Base-by-base conservation (phyloP, 2,329 filamentous ascomycete species). In the Cladosporium sp. region DNA sequence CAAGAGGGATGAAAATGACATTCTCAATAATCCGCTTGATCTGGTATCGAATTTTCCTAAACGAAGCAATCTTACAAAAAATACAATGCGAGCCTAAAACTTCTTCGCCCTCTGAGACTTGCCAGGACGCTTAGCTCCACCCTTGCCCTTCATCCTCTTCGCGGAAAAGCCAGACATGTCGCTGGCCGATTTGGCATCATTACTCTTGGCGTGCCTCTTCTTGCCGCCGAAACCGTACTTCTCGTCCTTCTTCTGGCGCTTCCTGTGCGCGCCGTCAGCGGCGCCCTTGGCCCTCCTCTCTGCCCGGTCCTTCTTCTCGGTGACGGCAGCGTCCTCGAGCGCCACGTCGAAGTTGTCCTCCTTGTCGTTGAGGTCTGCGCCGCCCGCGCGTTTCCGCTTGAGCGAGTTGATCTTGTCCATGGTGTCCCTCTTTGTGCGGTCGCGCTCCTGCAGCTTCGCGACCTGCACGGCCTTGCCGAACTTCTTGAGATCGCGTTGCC, bases 381-480 rank as follows among this genome's bases (percentile, higher is more conserved):
- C 80, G 64, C 88, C 87, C 76, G 89, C 85, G 58, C 92, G 89
- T 79, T 96, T 99, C 77, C 91, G 83, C 83, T 99, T 99, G 62
- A 99, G 75, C 22, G 82, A 80, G 73, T 91, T 90, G 66, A 99
- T 96, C 80, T 96, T 96, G 61, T 97, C 93, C 57, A 99, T 75
- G 3, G 90, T 95, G 56, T 95, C 88, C 62, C 83, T 84, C 84
- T 96, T 96, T 65, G 85, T 85, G 79, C 95, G 95, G 44, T 88
- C 84, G 43, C 93, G 80, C 80, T 99, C 92, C 73, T 97, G 92
- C 69, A 95, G 74, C 77, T 96, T 96, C 53, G 91, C 91, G 54
- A 96, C 83, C 76, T 99, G 93, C 47, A 97, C 93, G 70, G 95
- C 89, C 77, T 99, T 99, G 68, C 93, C 93, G 68, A 97, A 99